A percentile compares a stretch with the other conserved stretches of the same genome.
Conservation (phyloP, 163 green algal genomes). For the Coccomyxa subellipsoidea region DNA sequence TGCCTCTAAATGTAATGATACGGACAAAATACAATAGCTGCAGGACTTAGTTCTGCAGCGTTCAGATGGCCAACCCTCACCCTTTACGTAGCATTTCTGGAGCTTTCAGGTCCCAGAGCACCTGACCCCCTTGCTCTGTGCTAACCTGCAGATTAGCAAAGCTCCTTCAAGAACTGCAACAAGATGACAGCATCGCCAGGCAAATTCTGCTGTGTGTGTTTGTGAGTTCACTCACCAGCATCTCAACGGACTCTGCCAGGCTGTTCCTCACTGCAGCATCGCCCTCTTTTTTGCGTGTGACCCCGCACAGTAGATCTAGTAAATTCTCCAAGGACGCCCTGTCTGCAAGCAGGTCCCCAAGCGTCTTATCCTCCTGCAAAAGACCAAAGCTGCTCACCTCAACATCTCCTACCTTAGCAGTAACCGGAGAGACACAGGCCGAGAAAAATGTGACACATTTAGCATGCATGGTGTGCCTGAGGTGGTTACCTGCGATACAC, state of each 20-base stretch:
- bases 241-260: constrained; percentile 64
- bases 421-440: no score
- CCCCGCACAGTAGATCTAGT: constrained; percentile 42
- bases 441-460: no score
- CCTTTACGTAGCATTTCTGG: constrained; percentile 48
- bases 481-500: no score
- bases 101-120: constrained; percentile 59
- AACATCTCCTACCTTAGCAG: no score
- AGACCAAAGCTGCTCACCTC: neutral
- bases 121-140: constrained; percentile 34
- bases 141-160: constrained; percentile 22
- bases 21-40: no score
- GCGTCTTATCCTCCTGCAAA: constrained; percentile 58
- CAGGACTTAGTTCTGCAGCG: no score
- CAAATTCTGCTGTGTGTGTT: neutral
- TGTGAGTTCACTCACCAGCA: constrained; percentile 46
- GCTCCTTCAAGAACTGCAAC: no score
- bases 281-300: constrained; percentile 28
- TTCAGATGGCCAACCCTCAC: constrained; percentile 2
- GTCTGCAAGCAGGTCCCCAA: constrained; percentile 46
- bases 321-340: constrained; percentile 42
- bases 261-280: constrained; percentile 59
- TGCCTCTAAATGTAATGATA: neutral
- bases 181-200: neutral
- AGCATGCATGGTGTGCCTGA: no score